Evolutionary conservation across 257 asterid genomes (phyloP).

Genomic region (Capsicum pubescens): DNA sequence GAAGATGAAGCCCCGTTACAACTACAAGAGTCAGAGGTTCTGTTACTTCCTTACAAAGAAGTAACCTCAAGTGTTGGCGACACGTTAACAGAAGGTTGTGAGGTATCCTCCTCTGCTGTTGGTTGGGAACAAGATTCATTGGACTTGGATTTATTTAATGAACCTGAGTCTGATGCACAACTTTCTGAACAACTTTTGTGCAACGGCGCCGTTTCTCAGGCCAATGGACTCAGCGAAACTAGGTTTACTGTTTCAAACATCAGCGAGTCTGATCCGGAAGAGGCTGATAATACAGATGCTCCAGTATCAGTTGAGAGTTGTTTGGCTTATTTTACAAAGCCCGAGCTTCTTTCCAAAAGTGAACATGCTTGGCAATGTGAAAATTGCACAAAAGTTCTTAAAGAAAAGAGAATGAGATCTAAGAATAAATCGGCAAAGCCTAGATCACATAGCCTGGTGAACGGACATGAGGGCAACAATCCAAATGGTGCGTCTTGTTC

Average conservation of each 20-base stretch:
- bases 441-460: constrained; percentile 32
- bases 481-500: constrained; percentile 13
- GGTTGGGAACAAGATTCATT: constrained; percentile 51
- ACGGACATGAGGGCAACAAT: constrained; percentile 37
- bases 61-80: constrained; percentile 45
- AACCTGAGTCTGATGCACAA: constrained; percentile 61
- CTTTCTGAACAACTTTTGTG: constrained; percentile 35
- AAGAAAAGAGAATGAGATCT: constrained; percentile 48
- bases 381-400: constrained; percentile 74
- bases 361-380: constrained; percentile 97
- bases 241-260: constrained; percentile 37
- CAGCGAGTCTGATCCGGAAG: constrained; percentile 87
- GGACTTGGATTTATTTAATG: constrained; percentile 72
- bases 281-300: constrained; percentile 76
- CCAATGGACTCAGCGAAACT: constrained; percentile 22
- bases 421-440: constrained; percentile 42
- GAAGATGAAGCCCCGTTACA: constrained; percentile 50
- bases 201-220: constrained; percentile 33
- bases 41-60: constrained; percentile 59
- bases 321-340: constrained; percentile 68
- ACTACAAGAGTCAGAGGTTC: constrained; percentile 50
- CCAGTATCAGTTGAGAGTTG: constrained; percentile 92
- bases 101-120: constrained; percentile 39
- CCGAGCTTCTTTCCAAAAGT: constrained; percentile 78
- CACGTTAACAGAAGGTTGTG: constrained; percentile 39